phyloP scores from a whole-genome alignment of 441 rosid genomes.

The Mallotus repandus region DNA sequence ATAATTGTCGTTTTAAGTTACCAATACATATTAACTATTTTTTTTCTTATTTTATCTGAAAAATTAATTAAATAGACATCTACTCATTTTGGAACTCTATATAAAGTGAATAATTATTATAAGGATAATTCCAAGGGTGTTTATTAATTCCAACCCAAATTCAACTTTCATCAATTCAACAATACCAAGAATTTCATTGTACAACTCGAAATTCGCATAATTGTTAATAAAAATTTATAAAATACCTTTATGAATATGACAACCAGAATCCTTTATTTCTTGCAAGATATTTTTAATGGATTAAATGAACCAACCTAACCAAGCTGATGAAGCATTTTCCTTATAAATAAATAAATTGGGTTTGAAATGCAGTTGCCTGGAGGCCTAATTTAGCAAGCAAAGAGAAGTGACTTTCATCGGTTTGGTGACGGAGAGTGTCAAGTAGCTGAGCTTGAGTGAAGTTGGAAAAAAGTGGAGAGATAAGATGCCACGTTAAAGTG shows the following conservation, averaged over 20 bases:
- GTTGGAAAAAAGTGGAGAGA: conserved; percentile 35
- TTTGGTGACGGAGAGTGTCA: conserved; percentile 67
- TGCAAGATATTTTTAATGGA: conserved; percentile 51
- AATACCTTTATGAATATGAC: conserved; percentile 39
- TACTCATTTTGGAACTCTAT: no score
- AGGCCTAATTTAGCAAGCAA: conserved; percentile 61
- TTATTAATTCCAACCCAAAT: conserved; percentile 52
- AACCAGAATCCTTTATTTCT: conserved; percentile 50
- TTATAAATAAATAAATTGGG: conserved; percentile 54
- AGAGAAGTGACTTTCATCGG: conserved; percentile 69
- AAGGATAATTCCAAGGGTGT: conserved; percentile 50
- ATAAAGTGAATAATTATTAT: no score
- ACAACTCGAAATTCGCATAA: conserved; percentile 56
- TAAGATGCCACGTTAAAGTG: conserved; percentile 32
- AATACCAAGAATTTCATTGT: conserved; percentile 50
- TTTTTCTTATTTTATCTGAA: no score
- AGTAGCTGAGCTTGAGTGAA: conserved; percentile 71
- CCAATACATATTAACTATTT: no score
- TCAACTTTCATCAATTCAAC: conserved; percentile 57
- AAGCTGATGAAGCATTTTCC: conserved; percentile 62
- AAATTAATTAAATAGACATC: no score
- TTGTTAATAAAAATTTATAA: conserved; percentile 58
- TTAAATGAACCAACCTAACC: conserved; percentile 68
- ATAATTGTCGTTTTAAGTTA: no score
- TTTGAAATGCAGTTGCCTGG: conserved; percentile 66